Base-by-base conservation (phyloP, 2,329 filamentous ascomycete species). In the Fusarium tanahbumbuense region DNA sequence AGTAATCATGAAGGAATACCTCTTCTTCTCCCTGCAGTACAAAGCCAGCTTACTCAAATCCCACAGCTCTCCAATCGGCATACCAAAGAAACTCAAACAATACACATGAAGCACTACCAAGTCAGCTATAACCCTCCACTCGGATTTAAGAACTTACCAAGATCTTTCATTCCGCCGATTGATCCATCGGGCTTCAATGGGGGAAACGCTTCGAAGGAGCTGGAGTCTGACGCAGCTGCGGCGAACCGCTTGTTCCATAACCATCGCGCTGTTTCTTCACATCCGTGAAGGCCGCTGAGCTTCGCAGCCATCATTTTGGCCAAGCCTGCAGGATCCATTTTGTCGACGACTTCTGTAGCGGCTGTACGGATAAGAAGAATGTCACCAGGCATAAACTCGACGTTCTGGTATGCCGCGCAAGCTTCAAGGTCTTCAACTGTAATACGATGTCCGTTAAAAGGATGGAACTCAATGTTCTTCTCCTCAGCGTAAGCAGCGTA, bases 201-300 rank as follows among this genome's bases (percentile, higher is more conserved):
- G 3, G 89, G 89, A 78, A 88, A 87, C 1, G 86, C 84, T 79
- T 93, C 91, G 66, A 93, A 92, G 0, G 86, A 82, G 22, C 86
- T 87, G 15, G 84, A 81, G 75, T 93, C 91, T 0, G 88, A 88
- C 0, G 86, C 89, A 2, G 91, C 89, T 1, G 87, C 88, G 0
- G 90, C 83, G 70, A 93, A 92, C 55, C 90, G 89, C 69, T 85
- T 87, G 73, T 93, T 89, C 81, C 92, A 91, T 62, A 93, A 67
- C 90, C 90, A 93, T 56, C 87, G 85, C 10, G 88, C 80, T 6
- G 89, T 84, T 46, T 85, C 84, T 49, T 87, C 79, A 4, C 73
- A 75, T 0, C 83, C 85, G 41, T 88, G 80, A 45, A 85, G 73
- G 10, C 86, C 78, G 25, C 81, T 72, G 7, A 81, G 54, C 16